Base-by-base conservation (phyloP, 495 filamentous ascomycete genomes). In the Penicillium maclennaniae region DNA sequence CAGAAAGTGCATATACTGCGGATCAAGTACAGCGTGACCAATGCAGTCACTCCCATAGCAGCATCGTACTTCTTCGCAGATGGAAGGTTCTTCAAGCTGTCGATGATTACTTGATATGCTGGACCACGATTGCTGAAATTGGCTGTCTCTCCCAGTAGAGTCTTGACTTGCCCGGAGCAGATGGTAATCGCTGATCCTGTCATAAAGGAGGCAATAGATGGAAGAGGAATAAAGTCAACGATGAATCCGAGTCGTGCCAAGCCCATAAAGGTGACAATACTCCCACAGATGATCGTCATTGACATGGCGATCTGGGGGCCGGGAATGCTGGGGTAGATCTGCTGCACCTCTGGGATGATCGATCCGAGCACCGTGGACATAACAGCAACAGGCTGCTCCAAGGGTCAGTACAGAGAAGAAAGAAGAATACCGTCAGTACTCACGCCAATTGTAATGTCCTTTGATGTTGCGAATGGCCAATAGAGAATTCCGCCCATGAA, bases 381-480 rank as follows among this genome's bases (percentile, higher is more conserved):
- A 50, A 96, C 91, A 47, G 92, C 92, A 27, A 97, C 92, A 38
- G 92, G 92, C 87, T 92, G 63, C 25, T 38, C n/a, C 17, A 23
- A 21, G 15, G 20, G 34, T 25, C 36, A 21, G 40, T 16, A 4
- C 9, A 14, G 1, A 7, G 19, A 25, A 31, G 8, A 45, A 39
- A 38, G n/a, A 20, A 12, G 16, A 6, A 25, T 3, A 16, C 10
- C 6, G 17, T 16, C 17, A 19, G 0, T 81, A 21, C 87, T 76
- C 73, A 91, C 88, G 15, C 92, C 92, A 44, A 97, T 96, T 7
- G 92, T 96, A 63, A 97, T 96, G 67, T 97, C 92, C 63, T 97
- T 97, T 0, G 92, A 96, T 1, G 92, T 97, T 2, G 92, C 92
- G 57, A 97, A 96, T 66, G 96, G 91, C 92, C 92, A 96, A 60